phyloP scores from a whole-genome alignment of 768 basidiomycete species.

The Phlebiopsis gigantea region DNA sequence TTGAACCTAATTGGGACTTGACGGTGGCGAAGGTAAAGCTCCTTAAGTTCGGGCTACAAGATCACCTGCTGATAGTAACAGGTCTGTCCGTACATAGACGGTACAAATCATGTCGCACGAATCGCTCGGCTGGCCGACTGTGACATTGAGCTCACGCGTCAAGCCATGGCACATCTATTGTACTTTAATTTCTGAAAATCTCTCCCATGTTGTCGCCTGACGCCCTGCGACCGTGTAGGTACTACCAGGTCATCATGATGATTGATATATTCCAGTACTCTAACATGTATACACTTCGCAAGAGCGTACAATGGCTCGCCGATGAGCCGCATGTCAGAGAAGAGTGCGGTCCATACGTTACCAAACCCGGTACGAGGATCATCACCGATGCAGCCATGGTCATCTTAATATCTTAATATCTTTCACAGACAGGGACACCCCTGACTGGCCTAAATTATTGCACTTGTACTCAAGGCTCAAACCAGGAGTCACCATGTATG shows the following conservation, averaged over 20 bases:
- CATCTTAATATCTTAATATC: neutral
- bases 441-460: constrained; percentile 85
- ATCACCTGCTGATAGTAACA: constrained; percentile 24
- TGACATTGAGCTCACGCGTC: constrained; percentile 73
- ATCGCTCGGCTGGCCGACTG: constrained; percentile 92
- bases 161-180: constrained; percentile 90
- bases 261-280: constrained; percentile 97
- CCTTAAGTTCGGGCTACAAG: neutral
- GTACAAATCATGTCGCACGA: constrained; percentile 83
- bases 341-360: constrained; percentile 93
- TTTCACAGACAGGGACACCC: constrained; percentile 47
- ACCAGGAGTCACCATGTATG: constrained; percentile 74
- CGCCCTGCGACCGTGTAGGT: constrained; percentile 41
- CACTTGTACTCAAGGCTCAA: constrained; percentile 83
- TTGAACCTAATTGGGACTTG: constrained; percentile 94
- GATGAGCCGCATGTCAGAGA: constrained; percentile 77
- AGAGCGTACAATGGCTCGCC: constrained; percentile 83
- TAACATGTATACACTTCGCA: constrained; percentile 92
- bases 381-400: too few relatives aligned
- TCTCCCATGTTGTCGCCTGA: neutral
- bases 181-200: constrained; percentile 26
- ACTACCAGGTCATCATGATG: constrained; percentile 95
- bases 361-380: constrained; percentile 55
- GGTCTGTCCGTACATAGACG: constrained; percentile 82
- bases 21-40: constrained; percentile 77